Base-by-base conservation (phyloP, 1,139 yeast genomes). In the Meyerozyma athensensis region DNA sequence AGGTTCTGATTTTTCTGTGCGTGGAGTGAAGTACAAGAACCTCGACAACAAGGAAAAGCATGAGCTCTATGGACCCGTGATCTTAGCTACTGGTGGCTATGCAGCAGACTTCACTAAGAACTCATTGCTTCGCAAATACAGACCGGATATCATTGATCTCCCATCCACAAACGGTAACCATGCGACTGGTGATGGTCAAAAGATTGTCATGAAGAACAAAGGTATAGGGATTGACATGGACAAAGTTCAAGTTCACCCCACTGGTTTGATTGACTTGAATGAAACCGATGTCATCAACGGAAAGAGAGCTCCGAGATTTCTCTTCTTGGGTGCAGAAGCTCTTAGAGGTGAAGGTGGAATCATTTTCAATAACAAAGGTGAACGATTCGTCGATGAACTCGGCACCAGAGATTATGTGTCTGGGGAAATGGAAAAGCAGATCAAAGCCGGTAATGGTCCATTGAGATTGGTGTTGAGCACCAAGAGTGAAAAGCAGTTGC, bases 31-130 rank as follows among this genome's bases (percentile, higher is more conserved):
- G 33, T 79, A 70, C 50, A 66, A 63, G 40, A 65, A 69, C 47
- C 60, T 62, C 42, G 56, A 58, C 43, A 46, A 68, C 59, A 48
- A 62, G 45, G 46, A 53, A 31, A 65, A 62, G 37, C 52, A 49
- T 23, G 61, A 63, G 36, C 36, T 72, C 6, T 39, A 47, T 7
- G 82, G 81, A 1, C 81, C 82, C 0, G 86, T 85, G 2, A 74
- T 86, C 26, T 68, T 86, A 63, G 80, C 90, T 24, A 83, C 95
- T 2, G 95, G 95, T 37, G 95, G 95, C 2, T 85, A 72, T 63
- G 81, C 81, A 42, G 75, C 79, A 36, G 74, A 79, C 56, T 72
- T 79, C 57, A 72, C 77, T 33, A 70, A 70, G 43, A 64, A 70
- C 43, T 72, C 77, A 14, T 61, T 77, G 39, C 61, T 77, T 41